Percentiles rank a stretch among this genome's conserved stretches.
Conservation (phyloP, 2,329 filamentous ascomycete species). For the Colletotrichum noveboracense region DNA sequence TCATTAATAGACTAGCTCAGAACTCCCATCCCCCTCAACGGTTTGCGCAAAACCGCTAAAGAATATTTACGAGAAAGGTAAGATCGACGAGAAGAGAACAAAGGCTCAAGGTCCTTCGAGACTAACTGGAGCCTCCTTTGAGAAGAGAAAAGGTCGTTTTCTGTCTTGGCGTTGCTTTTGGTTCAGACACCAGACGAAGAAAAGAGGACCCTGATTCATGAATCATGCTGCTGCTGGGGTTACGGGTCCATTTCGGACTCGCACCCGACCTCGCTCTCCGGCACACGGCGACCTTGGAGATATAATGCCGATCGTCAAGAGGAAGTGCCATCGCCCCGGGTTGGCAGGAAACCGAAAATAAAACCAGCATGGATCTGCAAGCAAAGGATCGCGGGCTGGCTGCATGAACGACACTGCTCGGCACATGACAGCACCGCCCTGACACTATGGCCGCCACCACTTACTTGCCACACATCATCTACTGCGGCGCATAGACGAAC, state of each 20-base stretch:
- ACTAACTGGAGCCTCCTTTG: background rate
- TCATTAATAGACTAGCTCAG: background rate
- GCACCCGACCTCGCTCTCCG: background rate
- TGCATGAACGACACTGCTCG: background rate
- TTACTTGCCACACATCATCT: background rate
- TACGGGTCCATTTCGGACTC: background rate
- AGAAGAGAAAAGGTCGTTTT: background rate
- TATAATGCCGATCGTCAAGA: background rate
- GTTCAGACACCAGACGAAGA: background rate
- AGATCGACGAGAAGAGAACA: background rate
- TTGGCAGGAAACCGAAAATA: background rate
- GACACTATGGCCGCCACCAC: background rate
- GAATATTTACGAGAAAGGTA: background rate
- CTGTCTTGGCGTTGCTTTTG: background rate
- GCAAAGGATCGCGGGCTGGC: background rate
- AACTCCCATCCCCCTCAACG: background rate
- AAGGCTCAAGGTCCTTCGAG: background rate
- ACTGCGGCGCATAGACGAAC: slow-evolving; percentile 45
- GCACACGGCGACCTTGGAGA: background rate
- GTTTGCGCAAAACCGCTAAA: background rate
- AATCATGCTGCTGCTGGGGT: slow-evolving; percentile 1
- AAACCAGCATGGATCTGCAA: background rate
- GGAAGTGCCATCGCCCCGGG: background rate
- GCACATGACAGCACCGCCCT: background rate
- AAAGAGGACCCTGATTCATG: background rate